Conservation (phyloP, 2,329 filamentous ascomycete genomes). For the Mariannaea sp. region DNA sequence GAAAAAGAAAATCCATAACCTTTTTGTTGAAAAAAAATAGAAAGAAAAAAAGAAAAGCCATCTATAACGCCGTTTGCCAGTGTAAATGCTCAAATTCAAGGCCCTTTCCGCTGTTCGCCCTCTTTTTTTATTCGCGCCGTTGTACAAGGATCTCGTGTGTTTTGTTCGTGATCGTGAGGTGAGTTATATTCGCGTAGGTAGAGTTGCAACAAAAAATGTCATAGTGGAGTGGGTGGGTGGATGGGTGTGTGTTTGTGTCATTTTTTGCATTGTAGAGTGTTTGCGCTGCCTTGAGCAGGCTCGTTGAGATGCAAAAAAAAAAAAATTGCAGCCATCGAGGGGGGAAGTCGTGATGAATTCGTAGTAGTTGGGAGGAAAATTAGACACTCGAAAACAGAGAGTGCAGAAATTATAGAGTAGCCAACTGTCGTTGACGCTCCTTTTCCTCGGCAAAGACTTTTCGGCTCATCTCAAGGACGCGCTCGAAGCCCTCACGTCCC, state of each 20-base stretch:
- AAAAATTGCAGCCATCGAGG: constrained; percentile 15
- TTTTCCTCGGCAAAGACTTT: constrained; percentile 90
- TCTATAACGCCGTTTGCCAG: constrained; percentile 31
- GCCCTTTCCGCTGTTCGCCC: constrained; percentile 15
- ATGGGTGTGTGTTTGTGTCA: too few species aligned
- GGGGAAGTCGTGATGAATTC: constrained; percentile 10
- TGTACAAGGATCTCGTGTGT: constrained; percentile 32
- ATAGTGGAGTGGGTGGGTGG: too few species aligned
- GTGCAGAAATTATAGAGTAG: constrained; percentile 33
- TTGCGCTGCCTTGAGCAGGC: not conserved
- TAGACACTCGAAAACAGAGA: not conserved
- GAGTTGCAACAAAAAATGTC: constrained; percentile 23
- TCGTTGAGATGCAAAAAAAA: not conserved
- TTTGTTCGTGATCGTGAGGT: constrained; percentile 27
- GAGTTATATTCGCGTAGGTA: constrained; percentile 20
- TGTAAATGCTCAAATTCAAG: constrained; percentile 36
- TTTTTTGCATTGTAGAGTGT: constrained; percentile 16
- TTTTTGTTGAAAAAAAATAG: constrained; percentile 15
- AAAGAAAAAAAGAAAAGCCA: constrained; percentile 5
- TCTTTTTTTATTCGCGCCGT: constrained; percentile 27
- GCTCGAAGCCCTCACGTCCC: constrained; percentile 93
- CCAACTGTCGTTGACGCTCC: constrained; percentile 53
- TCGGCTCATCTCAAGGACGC: constrained; percentile 90
- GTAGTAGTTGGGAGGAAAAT: constrained; percentile 11
- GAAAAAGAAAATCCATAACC: constrained; percentile 3